These are phyloP conservation scores for Aspergillus kassunensis DNA, from an alignment of 495 filamentous ascomycete species.

Conservation along the genomic window DNA sequence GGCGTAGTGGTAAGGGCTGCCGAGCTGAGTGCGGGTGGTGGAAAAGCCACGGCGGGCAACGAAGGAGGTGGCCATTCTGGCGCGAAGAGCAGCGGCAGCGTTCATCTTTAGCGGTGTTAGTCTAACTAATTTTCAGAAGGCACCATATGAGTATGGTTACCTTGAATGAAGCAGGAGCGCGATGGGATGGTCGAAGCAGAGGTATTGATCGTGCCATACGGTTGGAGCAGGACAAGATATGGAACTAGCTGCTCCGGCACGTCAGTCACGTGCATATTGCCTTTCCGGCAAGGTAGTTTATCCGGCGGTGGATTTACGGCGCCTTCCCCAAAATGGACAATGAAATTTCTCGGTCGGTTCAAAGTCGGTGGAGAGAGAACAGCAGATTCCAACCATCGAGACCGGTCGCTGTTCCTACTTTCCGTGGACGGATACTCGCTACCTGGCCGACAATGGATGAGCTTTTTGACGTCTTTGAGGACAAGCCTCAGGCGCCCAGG, in stretches of 20 bases:
- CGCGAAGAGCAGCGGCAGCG: slow-evolving; percentile 71
- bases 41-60: slow-evolving; percentile 92
- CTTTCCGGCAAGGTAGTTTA: slow-evolving; percentile 16
- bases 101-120: slow-evolving; percentile 63
- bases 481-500: slow-evolving; percentile 48
- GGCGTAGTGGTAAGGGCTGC: slow-evolving; percentile 94
- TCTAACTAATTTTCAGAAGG: slow-evolving; percentile 1
- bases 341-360: slow-evolving; percentile 31
- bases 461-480: slow-evolving; percentile 80
- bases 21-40: slow-evolving; percentile 78
- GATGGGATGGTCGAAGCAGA: slow-evolving; percentile 26
- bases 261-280: slow-evolving; percentile 24
- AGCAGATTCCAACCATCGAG: slow-evolving; percentile 19
- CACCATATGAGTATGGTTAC: slow-evolving; percentile 13
- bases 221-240: slow-evolving; percentile 21
- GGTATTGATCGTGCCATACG: slow-evolving; percentile 11
- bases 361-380: slow-evolving; percentile 11
- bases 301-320: slow-evolving; percentile 20
- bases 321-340: slow-evolving; percentile 25
- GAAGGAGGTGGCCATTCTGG: slow-evolving; percentile 55
- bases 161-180: slow-evolving; percentile 31
- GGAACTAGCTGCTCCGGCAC: slow-evolving; percentile 18
- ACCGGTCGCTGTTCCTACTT: slow-evolving; percentile 6
- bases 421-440: slow-evolving; percentile 12
- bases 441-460: slow-evolving; percentile 60